Evolutionary conservation across 371 early-diverging fungal genomes (phyloP).

Genomic region (Encephalitozoon cuniculi): DNA sequence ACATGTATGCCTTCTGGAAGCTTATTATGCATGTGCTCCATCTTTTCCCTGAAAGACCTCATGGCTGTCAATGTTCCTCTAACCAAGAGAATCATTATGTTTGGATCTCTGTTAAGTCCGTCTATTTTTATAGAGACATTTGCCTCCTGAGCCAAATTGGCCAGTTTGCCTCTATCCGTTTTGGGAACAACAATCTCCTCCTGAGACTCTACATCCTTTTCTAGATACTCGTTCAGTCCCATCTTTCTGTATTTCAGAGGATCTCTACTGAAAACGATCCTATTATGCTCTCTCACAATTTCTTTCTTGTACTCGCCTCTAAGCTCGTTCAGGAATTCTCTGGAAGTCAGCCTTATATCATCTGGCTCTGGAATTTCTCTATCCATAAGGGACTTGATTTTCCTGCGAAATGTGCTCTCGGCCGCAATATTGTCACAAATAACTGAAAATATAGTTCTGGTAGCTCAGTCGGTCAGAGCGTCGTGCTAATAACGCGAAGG

Average conservation of each 20-base stretch:
- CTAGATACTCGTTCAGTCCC: constrained; percentile 22
- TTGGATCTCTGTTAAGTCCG: background rate
- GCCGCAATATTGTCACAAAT: background rate
- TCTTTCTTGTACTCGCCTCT: background rate
- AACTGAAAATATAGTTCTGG: background rate
- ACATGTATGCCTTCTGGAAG: background rate
- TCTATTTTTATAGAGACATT: background rate
- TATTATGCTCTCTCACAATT: background rate
- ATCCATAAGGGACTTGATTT: background rate
- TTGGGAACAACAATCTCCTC: constrained; percentile 8
- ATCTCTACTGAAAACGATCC: background rate
- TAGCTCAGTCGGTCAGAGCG: constrained; percentile 39
- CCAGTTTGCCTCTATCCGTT: background rate
- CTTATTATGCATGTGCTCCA: background rate
- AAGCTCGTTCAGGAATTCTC: background rate
- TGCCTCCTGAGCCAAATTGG: background rate
- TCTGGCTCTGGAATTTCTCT: background rate
- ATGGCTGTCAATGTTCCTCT: background rate
- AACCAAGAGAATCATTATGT: background rate
- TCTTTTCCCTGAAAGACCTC: background rate
- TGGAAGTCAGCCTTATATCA: background rate
- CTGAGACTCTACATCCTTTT: background rate
- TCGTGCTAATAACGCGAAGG: constrained; percentile 41
- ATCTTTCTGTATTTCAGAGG: constrained; percentile 1
- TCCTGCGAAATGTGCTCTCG: background rate